Conservation (phyloP, 176 grass and related monocot species). For the Lolium multiflorum region DNA sequence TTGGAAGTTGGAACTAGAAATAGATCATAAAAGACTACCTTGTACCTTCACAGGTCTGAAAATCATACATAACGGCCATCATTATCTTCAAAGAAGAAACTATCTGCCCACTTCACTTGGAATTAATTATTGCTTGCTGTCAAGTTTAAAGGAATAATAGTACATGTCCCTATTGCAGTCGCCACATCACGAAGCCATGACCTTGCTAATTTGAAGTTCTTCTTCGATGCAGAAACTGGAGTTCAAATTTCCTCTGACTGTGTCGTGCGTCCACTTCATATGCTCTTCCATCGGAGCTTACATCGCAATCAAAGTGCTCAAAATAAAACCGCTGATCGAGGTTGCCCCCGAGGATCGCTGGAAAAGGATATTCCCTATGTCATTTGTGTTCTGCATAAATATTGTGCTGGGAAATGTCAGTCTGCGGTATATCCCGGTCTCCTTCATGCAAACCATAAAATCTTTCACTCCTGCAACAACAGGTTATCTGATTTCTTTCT, state of each 20-base stretch:
- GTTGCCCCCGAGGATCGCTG: conserved; percentile 81
- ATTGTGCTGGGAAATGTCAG: conserved; percentile 97
- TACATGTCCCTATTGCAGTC: not conserved
- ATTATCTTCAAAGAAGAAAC: not conserved
- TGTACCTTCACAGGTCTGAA: not conserved
- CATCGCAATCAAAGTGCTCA: conserved; percentile 80
- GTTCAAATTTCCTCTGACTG: conserved; percentile 94
- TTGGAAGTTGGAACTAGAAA: not conserved
- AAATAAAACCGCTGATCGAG: conserved; percentile 88
- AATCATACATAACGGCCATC: not conserved
- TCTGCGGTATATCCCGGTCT: conserved; percentile 90
- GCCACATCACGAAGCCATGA: not conserved
- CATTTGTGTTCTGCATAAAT: conserved; percentile 97
- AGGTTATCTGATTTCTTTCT: conserved; percentile 48
- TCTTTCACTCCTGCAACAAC: conserved; percentile 99
- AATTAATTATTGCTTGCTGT: not conserved
- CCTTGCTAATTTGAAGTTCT: not conserved
- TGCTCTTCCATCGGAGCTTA: conserved; percentile 93
- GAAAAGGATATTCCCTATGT: conserved; percentile 99
- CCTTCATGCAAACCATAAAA: conserved; percentile 99
- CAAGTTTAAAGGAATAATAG: not conserved
- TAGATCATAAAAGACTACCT: not conserved
- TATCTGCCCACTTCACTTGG: not conserved
- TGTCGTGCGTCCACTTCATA: conserved; percentile 96
- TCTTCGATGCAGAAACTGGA: conserved; percentile 75